These are phyloP conservation scores for Handroanthus guayacan DNA, from an alignment of 257 asterid genomes.

Conservation along the genomic window DNA sequence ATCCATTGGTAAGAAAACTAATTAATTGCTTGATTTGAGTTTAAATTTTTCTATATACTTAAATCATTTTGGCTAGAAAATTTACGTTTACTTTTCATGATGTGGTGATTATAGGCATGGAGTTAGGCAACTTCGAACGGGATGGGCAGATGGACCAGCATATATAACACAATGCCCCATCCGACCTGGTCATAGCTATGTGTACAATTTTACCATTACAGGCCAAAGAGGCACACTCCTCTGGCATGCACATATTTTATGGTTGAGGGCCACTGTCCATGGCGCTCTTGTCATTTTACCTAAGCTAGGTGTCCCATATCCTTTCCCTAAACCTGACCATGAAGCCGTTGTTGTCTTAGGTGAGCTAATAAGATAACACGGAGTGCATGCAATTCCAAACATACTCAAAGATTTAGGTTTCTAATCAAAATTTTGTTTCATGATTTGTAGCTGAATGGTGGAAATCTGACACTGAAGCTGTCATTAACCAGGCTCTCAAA, in stretches of 20 bases:
- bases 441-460: constrained; percentile 71
- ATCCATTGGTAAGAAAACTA: constrained; percentile 62
- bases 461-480: constrained; percentile 77
- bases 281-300: constrained; percentile 91
- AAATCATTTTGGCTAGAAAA: no score
- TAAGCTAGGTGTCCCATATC: constrained; percentile 82
- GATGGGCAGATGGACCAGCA: constrained; percentile 98
- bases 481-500: constrained; percentile 60
- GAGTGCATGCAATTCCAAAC: not conserved
- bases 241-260: constrained; percentile 91
- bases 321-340: constrained; percentile 88
- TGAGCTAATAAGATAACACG: not conserved
- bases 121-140: constrained; percentile 74
- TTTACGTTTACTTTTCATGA: not conserved
- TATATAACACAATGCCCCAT: constrained; percentile 95
- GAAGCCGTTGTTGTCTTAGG: constrained; percentile 78
- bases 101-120: constrained; percentile 69
- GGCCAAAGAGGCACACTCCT: constrained; percentile 93
- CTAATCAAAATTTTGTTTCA: not conserved
- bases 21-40: not conserved
- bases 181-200: constrained; percentile 69
- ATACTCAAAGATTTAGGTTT: not conserved
- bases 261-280: constrained; percentile 86
- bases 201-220: constrained; percentile 82
- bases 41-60: not conserved